Evolutionary conservation across 192 early-diverging fungal genomes (phyloP).

Genomic region (Backusella mclennaniae): DNA sequence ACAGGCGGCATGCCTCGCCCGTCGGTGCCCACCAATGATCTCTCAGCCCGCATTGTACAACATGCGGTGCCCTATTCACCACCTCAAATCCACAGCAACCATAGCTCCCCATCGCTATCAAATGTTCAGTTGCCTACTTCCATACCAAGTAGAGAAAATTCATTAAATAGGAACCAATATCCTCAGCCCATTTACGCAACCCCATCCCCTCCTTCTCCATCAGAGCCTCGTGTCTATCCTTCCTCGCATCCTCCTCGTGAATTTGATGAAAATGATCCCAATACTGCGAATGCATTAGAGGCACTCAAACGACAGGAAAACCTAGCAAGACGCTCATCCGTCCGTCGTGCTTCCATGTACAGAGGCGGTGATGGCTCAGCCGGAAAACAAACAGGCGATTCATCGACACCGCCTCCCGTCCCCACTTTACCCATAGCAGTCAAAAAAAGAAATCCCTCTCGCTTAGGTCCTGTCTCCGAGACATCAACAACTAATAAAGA

Average conservation of each 20-base stretch:
- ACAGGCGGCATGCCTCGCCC: conserved; percentile 26
- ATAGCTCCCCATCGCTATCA: neutral
- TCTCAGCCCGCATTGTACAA: neutral
- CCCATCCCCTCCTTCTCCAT: neutral
- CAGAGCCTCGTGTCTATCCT: neutral
- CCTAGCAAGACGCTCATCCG: conserved; percentile 35
- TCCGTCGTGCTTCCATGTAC: conserved; percentile 34
- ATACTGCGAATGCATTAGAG: conserved; percentile 35
- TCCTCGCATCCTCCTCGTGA: neutral
- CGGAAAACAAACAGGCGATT: conserved; percentile 4
- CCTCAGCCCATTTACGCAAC: neutral
- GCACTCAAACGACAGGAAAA: conserved; percentile 39
- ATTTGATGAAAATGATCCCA: conserved; percentile 38
- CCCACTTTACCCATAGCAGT: conserved; percentile 6
- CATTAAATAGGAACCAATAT: neutral
- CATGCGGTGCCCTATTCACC: neutral
- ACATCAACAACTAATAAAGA: neutral
- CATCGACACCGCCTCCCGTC: neutral
- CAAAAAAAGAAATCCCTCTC: neutral
- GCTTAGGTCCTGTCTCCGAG: neutral
- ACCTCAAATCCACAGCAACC: neutral
- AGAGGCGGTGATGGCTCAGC: neutral
- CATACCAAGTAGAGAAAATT: conserved; percentile 1
- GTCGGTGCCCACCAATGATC: conserved; percentile 13
- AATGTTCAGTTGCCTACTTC: neutral